These are phyloP conservation scores for Fusarium buharicum DNA, from an alignment of 2,329 filamentous ascomycete species.

Conservation along the genomic window DNA sequence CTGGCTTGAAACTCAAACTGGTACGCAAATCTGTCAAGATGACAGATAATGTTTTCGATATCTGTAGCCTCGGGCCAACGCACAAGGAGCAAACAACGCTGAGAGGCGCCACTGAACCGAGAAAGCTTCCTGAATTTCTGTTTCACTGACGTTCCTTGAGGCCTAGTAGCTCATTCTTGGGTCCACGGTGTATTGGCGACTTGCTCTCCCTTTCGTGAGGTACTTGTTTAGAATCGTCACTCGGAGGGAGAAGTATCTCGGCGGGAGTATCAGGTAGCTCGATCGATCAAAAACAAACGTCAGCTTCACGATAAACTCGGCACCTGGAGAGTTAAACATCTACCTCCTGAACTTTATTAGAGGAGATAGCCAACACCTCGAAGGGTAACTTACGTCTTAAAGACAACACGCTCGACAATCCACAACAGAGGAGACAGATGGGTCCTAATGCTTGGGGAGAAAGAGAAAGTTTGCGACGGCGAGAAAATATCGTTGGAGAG, in stretches of 20 bases:
- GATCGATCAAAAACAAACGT: neutral
- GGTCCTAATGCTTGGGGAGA: neutral
- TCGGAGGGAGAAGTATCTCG: no score
- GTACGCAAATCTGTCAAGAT: neutral
- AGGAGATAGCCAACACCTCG: neutral
- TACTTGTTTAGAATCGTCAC: no score
- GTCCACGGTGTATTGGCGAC: no score
- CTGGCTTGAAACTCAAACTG: neutral
- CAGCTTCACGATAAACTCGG: neutral
- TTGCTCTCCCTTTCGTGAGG: no score
- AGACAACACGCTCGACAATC: neutral
- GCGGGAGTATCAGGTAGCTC: no score
- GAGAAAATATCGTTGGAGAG: neutral
- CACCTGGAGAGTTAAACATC: neutral
- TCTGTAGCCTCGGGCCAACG: neutral
- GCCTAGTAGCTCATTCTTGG: no score
- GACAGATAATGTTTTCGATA: neutral
- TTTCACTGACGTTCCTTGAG: no score
- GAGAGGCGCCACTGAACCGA: neutral
- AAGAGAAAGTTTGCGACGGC: neutral
- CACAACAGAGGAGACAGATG: neutral
- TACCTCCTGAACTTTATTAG: neutral
- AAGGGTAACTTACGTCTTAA: constrained; percentile 2
- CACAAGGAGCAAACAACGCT: neutral
- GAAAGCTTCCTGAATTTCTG: no score